Percentiles rank a stretch among this genome's conserved stretches.
Conservation (phyloP, 2,329 filamentous ascomycete species). For the Aspergillus texensis region DNA sequence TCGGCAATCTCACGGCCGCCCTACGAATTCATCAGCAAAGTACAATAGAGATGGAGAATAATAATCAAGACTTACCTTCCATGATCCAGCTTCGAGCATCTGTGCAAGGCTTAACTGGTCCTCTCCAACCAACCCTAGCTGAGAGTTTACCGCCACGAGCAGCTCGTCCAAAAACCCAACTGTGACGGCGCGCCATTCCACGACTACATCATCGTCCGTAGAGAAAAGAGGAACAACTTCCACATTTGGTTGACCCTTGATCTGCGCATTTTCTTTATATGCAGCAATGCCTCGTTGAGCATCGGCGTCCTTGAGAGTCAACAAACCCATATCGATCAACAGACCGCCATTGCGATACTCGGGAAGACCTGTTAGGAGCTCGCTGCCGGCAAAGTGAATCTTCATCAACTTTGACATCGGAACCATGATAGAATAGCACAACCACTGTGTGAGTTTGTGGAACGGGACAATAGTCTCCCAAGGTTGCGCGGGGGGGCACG, state of each 20-base stretch:
- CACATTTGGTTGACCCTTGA: slow-evolving; percentile 70
- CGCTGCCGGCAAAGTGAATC: slow-evolving; percentile 77
- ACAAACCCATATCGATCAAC: slow-evolving; percentile 79
- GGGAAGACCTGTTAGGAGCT: slow-evolving; percentile 82
- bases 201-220: slow-evolving; percentile 74
- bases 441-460: slow-evolving; percentile 94
- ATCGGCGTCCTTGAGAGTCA: slow-evolving; percentile 74
- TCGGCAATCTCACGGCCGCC: slow-evolving; percentile 95
- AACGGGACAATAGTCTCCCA: slow-evolving; percentile 88
- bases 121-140: slow-evolving; percentile 68
- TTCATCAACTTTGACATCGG: slow-evolving; percentile 82
- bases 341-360: slow-evolving; percentile 93
- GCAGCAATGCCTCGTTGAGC: slow-evolving; percentile 69
- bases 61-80: slow-evolving; percentile 71
- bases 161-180: slow-evolving; percentile 75
- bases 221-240: slow-evolving; percentile 75
- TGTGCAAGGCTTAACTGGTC: slow-evolving; percentile 78
- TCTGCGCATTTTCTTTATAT: slow-evolving; percentile 70
- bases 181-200: slow-evolving; percentile 77
- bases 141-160: slow-evolving; percentile 67
- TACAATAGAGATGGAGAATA: slow-evolving; percentile 5
- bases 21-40: slow-evolving; percentile 49
- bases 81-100: slow-evolving; percentile 92
- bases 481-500: slow-evolving; percentile 63
- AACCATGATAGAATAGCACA: slow-evolving; percentile 90